Conservation (phyloP, 2,329 filamentous ascomycete genomes). For the Triangularia setosa region DNA sequence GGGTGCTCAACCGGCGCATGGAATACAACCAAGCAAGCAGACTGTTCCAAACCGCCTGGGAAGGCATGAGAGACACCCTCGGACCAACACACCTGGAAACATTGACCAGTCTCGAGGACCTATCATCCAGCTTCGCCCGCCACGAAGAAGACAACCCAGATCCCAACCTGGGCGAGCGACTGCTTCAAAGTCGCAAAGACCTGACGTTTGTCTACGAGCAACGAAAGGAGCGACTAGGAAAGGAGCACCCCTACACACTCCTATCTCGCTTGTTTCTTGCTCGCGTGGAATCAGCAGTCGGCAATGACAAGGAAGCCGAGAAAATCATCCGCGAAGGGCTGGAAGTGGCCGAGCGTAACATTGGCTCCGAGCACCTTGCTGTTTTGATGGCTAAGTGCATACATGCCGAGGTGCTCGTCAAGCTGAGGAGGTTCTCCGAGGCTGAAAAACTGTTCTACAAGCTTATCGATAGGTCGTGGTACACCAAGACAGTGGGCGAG, state of each 20-base stretch:
- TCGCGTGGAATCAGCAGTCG: background rate
- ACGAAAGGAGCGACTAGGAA: slow-evolving; percentile 14
- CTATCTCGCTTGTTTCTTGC: slow-evolving; percentile 9
- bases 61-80: slow-evolving; percentile 2
- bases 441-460: slow-evolving; percentile 13
- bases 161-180: background rate
- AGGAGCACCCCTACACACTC: slow-evolving; percentile 20
- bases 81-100: background rate
- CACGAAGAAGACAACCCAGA: background rate
- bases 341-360: slow-evolving; percentile 1
- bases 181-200: slow-evolving; percentile 8
- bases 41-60: background rate
- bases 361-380: background rate
- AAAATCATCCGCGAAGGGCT: background rate
- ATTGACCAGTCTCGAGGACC: slow-evolving; percentile 1
- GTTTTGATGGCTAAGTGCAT: background rate
- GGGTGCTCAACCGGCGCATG: background rate
- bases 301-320: background rate
- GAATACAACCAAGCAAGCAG: background rate
- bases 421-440: slow-evolving; percentile 8
- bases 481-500: slow-evolving; percentile 9
- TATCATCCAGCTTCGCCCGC: background rate
- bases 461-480: slow-evolving; percentile 14
- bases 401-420: background rate
- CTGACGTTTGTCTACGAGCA: slow-evolving; percentile 15